Base-by-base conservation (phyloP, 1,284 basidiomycete genomes). In the Ustilago curta region DNA sequence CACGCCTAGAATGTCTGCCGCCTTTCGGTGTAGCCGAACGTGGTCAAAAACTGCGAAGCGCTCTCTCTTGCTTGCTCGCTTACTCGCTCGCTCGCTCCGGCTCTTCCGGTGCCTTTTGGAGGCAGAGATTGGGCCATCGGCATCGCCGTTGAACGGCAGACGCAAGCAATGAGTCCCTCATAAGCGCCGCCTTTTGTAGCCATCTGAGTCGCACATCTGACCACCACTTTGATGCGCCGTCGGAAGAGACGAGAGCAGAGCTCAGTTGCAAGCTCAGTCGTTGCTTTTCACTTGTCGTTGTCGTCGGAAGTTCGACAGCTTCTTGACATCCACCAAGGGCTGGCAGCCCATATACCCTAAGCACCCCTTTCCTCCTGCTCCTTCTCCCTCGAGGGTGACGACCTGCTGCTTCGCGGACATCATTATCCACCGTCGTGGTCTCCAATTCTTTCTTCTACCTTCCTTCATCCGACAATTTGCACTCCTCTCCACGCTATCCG, bases 251-350 rank as follows among this genome's bases (percentile, higher is more conserved):
- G 29, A 50, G 19, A 21, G 32, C 32, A 14, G 19, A 50, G 32
- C 27, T 18, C 18, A 31, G 27, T 21, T 49, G 29, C 31, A 18
- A 37, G 31, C 21, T 35, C 12, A 12, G 11, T 12, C 25, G 12
- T 12, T 37, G 12, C 32, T 39, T 14, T 29, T 18, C 43, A 21
- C 18, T 49, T 21, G 29, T n/a, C 35, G n/a, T 37, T 9, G 35
- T 27, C 50, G 12, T 25, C 50, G 50, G 50, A 51, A 51, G 50
- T 25, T 51, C 50, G 50, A 37, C 35, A 39, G 35, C 49, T 16
- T 23, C 32, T 19, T 29, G 47, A 29, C 47, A n/a, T 14, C 45
- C 35, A 37, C 4, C 45, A 25, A 18, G 29, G 5, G 2, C 31
- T 47, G 12, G 27, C 18, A 29, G 31, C 18, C 19, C 29, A 19